These are phyloP conservation scores for Geotrichum klebahnii DNA, from an alignment of 1,139 yeast species.

Conservation along the genomic window DNA sequence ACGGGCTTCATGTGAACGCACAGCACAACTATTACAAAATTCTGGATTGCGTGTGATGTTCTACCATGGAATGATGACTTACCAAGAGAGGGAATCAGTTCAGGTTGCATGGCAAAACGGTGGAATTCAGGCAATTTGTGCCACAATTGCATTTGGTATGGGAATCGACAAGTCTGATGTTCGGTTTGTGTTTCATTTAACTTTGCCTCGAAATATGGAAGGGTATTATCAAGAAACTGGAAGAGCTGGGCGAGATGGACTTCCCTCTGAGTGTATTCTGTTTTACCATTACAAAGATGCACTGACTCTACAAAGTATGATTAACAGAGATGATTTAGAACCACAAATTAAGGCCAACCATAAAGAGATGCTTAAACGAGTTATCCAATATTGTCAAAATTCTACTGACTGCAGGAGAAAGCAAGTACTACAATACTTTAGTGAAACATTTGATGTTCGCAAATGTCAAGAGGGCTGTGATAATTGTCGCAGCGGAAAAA, in stretches of 20 bases:
- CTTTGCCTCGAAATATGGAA: slow-evolving; percentile 86
- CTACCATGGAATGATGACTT: slow-evolving; percentile 92
- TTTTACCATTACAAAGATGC: slow-evolving; percentile 78
- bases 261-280: slow-evolving; percentile 72
- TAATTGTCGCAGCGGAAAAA: slow-evolving; percentile 61
- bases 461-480: slow-evolving; percentile 77
- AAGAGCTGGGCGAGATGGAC: slow-evolving; percentile 97
- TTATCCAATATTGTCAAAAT: slow-evolving; percentile 88
- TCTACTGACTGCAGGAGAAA: slow-evolving; percentile 83
- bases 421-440: slow-evolving; percentile 84
- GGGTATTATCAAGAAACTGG: slow-evolving; percentile 98
- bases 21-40: slow-evolving; percentile 56
- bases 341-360: slow-evolving; percentile 70
- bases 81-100: slow-evolving; percentile 64
- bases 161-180: slow-evolving; percentile 97
- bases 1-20: slow-evolving; percentile 79
- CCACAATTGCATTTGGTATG: slow-evolving; percentile 98
- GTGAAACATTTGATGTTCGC: slow-evolving; percentile 68
- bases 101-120: slow-evolving; percentile 83
- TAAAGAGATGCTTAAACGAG: slow-evolving; percentile 70
- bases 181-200: slow-evolving; percentile 80
- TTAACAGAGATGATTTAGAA: slow-evolving; percentile 67
- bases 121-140: slow-evolving; percentile 73
- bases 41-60: slow-evolving; percentile 65
- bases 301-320: slow-evolving; percentile 48